These are phyloP conservation scores for Lolium rigidum DNA, from an alignment of 176 grass and related monocot genomes.

Conservation along the genomic window DNA sequence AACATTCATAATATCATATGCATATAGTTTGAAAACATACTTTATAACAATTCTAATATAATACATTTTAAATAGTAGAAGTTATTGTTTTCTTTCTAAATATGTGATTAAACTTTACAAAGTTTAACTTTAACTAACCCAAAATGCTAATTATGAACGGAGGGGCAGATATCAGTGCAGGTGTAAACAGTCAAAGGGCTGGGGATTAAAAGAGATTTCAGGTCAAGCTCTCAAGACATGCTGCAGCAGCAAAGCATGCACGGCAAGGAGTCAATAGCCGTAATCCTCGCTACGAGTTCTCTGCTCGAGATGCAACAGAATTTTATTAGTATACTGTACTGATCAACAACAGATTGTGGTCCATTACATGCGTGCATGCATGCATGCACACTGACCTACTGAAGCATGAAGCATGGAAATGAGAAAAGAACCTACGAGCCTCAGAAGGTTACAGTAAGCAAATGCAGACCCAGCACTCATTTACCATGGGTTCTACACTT, in stretches of 20 bases:
- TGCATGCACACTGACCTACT: slow-evolving; percentile 15
- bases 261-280: slow-evolving; percentile 52
- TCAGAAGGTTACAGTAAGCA: slow-evolving; percentile 21
- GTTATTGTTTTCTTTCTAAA: too few species aligned
- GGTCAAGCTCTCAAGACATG: slow-evolving; percentile 37
- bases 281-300: slow-evolving; percentile 38
- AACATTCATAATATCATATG: too few species aligned
- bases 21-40: too few species aligned
- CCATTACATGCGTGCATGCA: slow-evolving; percentile 18
- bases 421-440: slow-evolving; percentile 22
- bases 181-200: slow-evolving; percentile 18
- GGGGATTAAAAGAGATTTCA: slow-evolving; percentile 36
- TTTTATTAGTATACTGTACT: slow-evolving; percentile 19
- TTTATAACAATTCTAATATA: too few species aligned
- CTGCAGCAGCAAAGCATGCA: slow-evolving; percentile 24
- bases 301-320: slow-evolving; percentile 31
- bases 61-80: too few species aligned
- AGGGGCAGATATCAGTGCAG: background rate
- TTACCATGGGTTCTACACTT: background rate
- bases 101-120: too few species aligned
- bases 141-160: too few species aligned
- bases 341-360: slow-evolving; percentile 17
- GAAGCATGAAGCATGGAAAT: slow-evolving; percentile 3
- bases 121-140: too few species aligned
- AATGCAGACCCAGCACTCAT: background rate